Percentiles rank a stretch among this genome's conserved stretches.
Evolutionary conservation across 2,329 filamentous ascomycete species (phyloP).

Genomic region (Monosporascus cannonballus): DNA sequence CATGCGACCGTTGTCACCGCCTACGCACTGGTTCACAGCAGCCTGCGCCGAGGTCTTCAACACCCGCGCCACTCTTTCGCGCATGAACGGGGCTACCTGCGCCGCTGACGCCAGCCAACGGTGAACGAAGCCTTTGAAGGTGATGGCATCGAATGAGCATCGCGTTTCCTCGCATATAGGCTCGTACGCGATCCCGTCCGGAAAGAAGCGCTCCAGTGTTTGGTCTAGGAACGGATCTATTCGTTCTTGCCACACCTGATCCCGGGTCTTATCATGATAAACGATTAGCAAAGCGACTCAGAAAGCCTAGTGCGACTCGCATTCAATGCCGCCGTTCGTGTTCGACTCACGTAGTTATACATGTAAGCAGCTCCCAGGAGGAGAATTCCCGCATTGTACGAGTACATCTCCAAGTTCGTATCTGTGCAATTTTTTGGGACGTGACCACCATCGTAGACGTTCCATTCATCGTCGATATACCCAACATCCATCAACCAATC

Average conservation of each 20-base stretch:
- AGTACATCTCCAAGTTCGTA: conserved; percentile 43
- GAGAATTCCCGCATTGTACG: conserved; percentile 44
- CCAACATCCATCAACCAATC: conserved; percentile 41
- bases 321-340: no score
- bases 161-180: conserved; percentile 42
- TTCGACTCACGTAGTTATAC: conserved; percentile 33
- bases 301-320: no score
- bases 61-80: conserved; percentile 28
- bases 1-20: conserved; percentile 28
- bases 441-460: conserved; percentile 43
- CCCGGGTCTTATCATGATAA: conserved; percentile 15
- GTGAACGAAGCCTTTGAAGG: conserved; percentile 52
- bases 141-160: conserved; percentile 50
- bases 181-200: conserved; percentile 45
- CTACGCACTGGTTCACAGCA: conserved; percentile 31
- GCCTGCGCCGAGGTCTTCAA: conserved; percentile 30
- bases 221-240: conserved; percentile 40
- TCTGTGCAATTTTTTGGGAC: conserved; percentile 35
- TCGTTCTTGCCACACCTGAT: conserved; percentile 38
- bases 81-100: conserved; percentile 30
- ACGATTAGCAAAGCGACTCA: neutral
- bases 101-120: conserved; percentile 40
- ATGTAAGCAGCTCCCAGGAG: conserved; percentile 36
- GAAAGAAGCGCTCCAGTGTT: conserved; percentile 43
- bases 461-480: conserved; percentile 37